Percentiles rank a stretch among this genome's conserved stretches.
Conservation (phyloP, 805 yeast species). For the Pichia phayaonensis region DNA sequence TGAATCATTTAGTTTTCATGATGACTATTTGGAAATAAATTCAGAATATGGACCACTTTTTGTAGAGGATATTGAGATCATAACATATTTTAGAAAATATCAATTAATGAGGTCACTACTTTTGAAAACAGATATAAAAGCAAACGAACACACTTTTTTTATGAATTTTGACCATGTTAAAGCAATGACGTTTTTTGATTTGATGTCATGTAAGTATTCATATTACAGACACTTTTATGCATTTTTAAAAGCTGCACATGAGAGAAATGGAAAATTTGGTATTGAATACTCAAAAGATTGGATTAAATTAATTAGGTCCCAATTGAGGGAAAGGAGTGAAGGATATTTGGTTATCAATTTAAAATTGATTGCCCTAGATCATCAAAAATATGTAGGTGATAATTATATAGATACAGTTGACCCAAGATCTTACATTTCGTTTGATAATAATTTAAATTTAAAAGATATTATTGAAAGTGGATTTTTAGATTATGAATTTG, state of each 20-base stretch:
- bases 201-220: slow-evolving; percentile 2
- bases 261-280: background rate
- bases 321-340: slow-evolving; percentile 6
- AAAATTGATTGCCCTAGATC: slow-evolving; percentile 1
- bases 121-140: background rate
- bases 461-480: slow-evolving; percentile 4
- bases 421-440: background rate
- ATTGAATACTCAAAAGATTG: background rate
- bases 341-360: slow-evolving; percentile 5
- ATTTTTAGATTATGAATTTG: slow-evolving; percentile 1
- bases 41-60: background rate
- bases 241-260: slow-evolving; percentile 3
- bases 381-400: slow-evolving; percentile 1
- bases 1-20: background rate
- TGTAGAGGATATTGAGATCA: background rate
- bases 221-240: background rate
- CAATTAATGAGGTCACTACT: background rate
- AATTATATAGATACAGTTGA: background rate
- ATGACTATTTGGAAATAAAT: background rate
- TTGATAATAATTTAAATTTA: background rate
- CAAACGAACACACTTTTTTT: background rate
- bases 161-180: background rate
- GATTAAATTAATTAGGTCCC: background rate
- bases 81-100: background rate
- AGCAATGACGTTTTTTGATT: slow-evolving; percentile 1